These are phyloP conservation scores for Leccinellum rugosiceps DNA, from an alignment of 768 basidiomycete species.

Conservation along the genomic window DNA sequence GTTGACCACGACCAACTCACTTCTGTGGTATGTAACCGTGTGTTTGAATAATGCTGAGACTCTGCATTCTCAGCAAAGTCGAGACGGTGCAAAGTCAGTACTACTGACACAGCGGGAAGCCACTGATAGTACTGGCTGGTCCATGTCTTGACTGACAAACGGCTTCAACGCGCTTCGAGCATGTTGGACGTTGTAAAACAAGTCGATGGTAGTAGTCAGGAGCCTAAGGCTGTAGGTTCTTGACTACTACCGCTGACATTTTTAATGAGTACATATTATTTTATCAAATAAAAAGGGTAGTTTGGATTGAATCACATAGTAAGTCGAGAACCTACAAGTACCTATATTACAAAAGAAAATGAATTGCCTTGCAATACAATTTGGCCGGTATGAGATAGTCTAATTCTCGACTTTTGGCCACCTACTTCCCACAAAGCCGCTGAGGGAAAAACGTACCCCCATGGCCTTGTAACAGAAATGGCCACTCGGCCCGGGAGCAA, in stretches of 20 bases:
- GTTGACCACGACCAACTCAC: not conserved
- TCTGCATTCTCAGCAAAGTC: not conserved
- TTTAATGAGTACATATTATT: not conserved
- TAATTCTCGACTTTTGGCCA: slow-evolving; percentile 5
- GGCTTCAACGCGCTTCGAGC: not conserved
- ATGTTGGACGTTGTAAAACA: not conserved
- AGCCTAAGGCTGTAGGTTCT: not conserved
- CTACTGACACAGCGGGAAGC: not conserved
- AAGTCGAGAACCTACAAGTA: not conserved
- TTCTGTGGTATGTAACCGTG: not conserved
- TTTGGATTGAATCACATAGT: not conserved
- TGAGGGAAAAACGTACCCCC: not conserved
- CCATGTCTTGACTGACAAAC: not conserved
- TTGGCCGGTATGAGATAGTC: not conserved
- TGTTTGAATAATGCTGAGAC: not conserved
- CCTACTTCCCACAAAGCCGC: slow-evolving; percentile 11
- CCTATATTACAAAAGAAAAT: not conserved
- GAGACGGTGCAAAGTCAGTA: not conserved
- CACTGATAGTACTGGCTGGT: not conserved
- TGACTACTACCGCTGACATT: not conserved
- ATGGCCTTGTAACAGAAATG: slow-evolving; percentile 8
- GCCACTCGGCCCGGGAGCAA: too few species aligned
- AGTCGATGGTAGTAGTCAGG: not conserved
- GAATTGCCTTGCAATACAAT: not conserved
- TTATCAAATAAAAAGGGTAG: not conserved